phyloP scores from a whole-genome alignment of 306 rosid species.

The Fragaria vesca region DNA sequence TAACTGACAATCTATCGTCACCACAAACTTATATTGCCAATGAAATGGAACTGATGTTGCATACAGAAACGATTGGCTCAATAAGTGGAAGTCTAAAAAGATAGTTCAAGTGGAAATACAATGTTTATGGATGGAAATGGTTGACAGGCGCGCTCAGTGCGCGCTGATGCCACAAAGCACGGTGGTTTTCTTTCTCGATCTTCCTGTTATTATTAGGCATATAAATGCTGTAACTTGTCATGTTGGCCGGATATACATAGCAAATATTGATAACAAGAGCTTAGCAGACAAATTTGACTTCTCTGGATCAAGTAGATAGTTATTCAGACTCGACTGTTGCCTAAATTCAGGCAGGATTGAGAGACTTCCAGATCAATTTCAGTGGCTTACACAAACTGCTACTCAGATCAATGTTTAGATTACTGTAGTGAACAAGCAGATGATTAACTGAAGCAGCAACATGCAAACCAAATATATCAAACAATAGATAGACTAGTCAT shows the following conservation, averaged over 20 bases:
- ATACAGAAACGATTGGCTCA: background rate
- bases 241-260: background rate
- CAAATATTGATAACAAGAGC: background rate
- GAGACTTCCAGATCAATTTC: slow-evolving; percentile 2
- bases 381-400: background rate
- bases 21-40: background rate
- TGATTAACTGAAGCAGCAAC: background rate
- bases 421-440: background rate
- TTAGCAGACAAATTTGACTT: background rate
- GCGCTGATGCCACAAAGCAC: background rate
- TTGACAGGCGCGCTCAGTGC: background rate
- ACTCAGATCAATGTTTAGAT: background rate
- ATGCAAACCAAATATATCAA: background rate
- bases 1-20: background rate
- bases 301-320: background rate
- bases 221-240: background rate
- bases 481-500: background rate
- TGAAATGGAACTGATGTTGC: background rate
- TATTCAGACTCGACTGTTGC: background rate
- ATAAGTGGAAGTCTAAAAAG: background rate
- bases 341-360: background rate
- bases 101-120: background rate
- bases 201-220: background rate
- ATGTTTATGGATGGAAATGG: background rate
- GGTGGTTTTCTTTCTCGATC: background rate